Evolutionary conservation across 2,329 filamentous ascomycete species (phyloP), one percentile per base, ranked within the genome.

Genomic region (Fusarium brevicatenulatum): DNA sequence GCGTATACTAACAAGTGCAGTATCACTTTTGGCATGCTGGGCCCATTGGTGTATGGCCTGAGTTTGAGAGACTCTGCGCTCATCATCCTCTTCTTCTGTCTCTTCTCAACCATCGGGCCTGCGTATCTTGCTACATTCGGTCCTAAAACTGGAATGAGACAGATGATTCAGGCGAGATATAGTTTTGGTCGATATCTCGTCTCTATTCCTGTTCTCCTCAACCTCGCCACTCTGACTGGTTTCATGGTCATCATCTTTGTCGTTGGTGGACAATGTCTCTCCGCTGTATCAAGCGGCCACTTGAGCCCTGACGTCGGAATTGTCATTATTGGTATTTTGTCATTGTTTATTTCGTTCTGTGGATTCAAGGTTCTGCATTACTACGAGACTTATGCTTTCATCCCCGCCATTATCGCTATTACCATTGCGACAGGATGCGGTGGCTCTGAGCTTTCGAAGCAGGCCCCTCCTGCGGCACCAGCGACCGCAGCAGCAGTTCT

Each of bases 81-180:
- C 18, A 82, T 91, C 37, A 91, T 92, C 52, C 78, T 92, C 50
- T 92, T 92, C 82, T 91, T 92, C 79, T 86, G 85, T 16, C 78
- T 91, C 23, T 72, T 91, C 32, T 87, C 86, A 2, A 86, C 86
- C 0, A 66, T 86, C 11, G 82, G 87, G 1, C 87, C 89, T 2
- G 89, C 88, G 7, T 90, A 87, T 73, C 81, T 91, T 32, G 86
- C 86, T 46, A 90, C 87, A 0, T 80, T 90, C 56, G 89, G 90
- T 0, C 88, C 90, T 8, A 87, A 87, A 79, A 91, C 89, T 15
- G 90, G 90, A 46, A 87, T 92, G 85, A 85, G 90, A 21, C 90
- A 91, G 79, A 90, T 92, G 85, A 86, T 92, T 12, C 89, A 90
- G 72, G 90, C 90, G 8, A 84, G 90, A 28, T 92, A 88, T 78